Base-by-base conservation (phyloP, 2,329 filamentous ascomycete species). In the Massarina eburnea region DNA sequence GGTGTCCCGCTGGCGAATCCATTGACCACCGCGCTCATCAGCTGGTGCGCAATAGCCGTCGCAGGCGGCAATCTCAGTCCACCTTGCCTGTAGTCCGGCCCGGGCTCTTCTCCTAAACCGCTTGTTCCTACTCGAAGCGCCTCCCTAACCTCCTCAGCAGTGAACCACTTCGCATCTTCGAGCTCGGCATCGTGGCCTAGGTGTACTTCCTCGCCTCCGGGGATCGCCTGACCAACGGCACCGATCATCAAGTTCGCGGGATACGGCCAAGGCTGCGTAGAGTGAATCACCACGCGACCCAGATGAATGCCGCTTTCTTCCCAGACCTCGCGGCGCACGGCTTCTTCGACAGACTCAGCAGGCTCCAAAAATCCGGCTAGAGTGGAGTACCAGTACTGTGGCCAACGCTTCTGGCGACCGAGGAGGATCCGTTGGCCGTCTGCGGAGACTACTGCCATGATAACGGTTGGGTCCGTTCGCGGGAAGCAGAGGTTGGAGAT, bases 401-500 rank as follows among this genome's bases (percentile, higher is more conserved):
- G 94, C 80, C 86, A 99, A 42, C 89, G 81, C 71, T 88, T 88
- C 63, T 89, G 84, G 12, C 94, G 85, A 29, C 94, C 94, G 1
- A 99, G 85, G 7, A 99, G 81, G 30, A 96, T 74, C 50, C 83
- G 82, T 55, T 85, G 80, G 39, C 87, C 87, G 58, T 95, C 89
- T 40, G 85, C 78, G 42, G 88, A 95, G 24, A 97, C 82, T 9
- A 96, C 86, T 1, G 91, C 92, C 73, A 95, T 91, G 72, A 99
- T 99, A 68, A 97, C 91, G 21, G 90, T 95, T 1, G 91, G 91
- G 61, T 96, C 91, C 2, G 92, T 96, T 40, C 91, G 83, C 2
- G 92, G 92, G 77, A 96, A 97, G 63, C 81, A 86, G 42, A 96
- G 79, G 72, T 99, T 99, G 24, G 91, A 95, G 36, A 99, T 75